Base-by-base conservation (phyloP, 352 stramenopile genomes). In the Thalassiosira hispida region DNA sequence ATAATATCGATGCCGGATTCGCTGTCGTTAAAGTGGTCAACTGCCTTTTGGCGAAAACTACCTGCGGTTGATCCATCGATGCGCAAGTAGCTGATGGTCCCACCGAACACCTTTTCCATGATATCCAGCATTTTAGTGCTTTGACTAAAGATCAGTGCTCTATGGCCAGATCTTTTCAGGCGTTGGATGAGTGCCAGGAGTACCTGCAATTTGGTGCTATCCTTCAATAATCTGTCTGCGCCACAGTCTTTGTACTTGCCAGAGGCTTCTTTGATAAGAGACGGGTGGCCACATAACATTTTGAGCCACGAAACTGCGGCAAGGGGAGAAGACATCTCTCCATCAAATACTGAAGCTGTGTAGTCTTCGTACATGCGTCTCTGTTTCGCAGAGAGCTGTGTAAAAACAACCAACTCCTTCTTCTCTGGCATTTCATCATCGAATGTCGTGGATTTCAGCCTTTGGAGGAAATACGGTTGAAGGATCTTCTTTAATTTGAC, bases 51-150 rank as follows among this genome's bases (percentile, higher is more conserved):
- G 6, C 97, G 93, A 62, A 93, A 90, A 33, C 91, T 92, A 0
- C 98, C 92, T 35, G 93, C 94, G 2, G 97, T 99, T 14, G 86
- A 96, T 11, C 98, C 98, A 82, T 99, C 98, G 42, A 99, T 95
- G 23, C 97, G 90, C n/a, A 94, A 93, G 64, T 96, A 97, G n/a
- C 60, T 69, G 70, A 97, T 96, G 0, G 88, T 87, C 16, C 87
- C 72, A 3, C 79, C 69, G 70, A 99, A 94, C 27, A 97, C 96
- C 22, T 86, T 92, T 67, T 99, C 91, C 7, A 99, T 92, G 52
- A 99, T 98, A 73, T 99, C 94, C 4, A 99, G 86, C 95, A 99
- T 99, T 74, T 96, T 94, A 1, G 95, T 95, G 20, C 94, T 98
- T 80, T 99, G 97, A 0, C 95, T 97, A 84, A 99, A 99, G 18